Conservation (phyloP, 352 stramenopile species). For the Phytophthora niederhauseri region DNA sequence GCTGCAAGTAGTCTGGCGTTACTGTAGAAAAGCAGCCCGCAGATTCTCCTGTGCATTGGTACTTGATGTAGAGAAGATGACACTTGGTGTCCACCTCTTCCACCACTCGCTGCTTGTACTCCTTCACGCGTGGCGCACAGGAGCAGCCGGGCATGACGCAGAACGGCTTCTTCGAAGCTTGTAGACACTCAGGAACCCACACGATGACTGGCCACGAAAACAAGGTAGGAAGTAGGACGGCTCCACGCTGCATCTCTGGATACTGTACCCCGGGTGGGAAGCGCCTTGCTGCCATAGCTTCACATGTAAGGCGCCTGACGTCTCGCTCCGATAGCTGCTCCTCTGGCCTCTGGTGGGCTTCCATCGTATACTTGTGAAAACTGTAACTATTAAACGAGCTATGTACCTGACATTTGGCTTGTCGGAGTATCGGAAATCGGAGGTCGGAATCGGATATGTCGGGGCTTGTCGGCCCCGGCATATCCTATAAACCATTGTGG, state of each 20-base stretch:
- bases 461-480: no score
- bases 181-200: neutral
- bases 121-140: neutral
- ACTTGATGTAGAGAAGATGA: conserved; percentile 19
- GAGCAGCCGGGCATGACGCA: no score
- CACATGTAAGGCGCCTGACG: neutral
- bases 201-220: neutral
- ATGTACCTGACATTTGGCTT: neutral
- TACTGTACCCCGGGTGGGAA: neutral
- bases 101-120: conserved; percentile 1
- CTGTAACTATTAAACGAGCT: no score
- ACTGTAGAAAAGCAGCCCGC: neutral
- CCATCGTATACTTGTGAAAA: no score
- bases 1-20: neutral
- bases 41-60: neutral
- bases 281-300: neutral
- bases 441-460: neutral
- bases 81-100: conserved; percentile 11
- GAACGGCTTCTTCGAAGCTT: neutral
- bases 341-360: no score
- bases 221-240: neutral
- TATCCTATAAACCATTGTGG: no score
- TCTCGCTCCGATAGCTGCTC: neutral
- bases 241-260: neutral
- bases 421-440: neutral